Evolutionary conservation across 768 basidiomycete genomes (phyloP), one percentile per base, ranked within the genome.

Genomic region (Cubamyces sp.): DNA sequence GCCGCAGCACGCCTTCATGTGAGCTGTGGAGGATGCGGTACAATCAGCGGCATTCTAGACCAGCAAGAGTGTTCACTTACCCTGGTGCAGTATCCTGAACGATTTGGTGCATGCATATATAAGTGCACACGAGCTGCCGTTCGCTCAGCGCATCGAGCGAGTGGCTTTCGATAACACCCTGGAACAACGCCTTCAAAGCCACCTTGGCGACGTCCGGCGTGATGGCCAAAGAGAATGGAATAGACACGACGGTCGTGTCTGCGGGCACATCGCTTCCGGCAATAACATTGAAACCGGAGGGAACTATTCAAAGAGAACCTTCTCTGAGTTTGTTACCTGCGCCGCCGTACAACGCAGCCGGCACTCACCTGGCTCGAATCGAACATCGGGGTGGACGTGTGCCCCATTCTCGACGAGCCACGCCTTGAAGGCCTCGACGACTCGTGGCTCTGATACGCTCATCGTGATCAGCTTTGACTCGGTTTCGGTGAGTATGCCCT

Each of bases 121-220:
- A 94, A 1, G 81, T 75, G 62, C 83, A 83, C 39, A 92, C 85
- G 68, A 86, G 80, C 72, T 92, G 88, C 14, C 88, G 78, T 68
- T 86, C 87, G 16, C 81, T 76, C 84, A 85, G 87, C 18, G 64
- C 61, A n/a, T 74, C 70, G 65, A 76, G 68, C 16, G 7, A 23
- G 25, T 56, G 11, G 6, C 57, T 53, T 11, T 52, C 55, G 4
- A 60, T 66, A 12, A 67, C 69, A 15, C 63, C 58, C 21, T 69
- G 70, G 26, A 87, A 67, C 18, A 87, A 45, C 0, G 66, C 40
- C n/a, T 67, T 62, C 25, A 92, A 67, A 0, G 84, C 83, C 0
- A 66, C 61, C 53, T 72, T 70, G 2, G 87, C 79, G 0, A 78
- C 43, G 30, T 80, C 73, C n/a, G 80, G 78, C 0, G 90, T 90